Base-by-base conservation (phyloP, 352 stramenopile genomes). In the Phytophthora idaei region DNA sequence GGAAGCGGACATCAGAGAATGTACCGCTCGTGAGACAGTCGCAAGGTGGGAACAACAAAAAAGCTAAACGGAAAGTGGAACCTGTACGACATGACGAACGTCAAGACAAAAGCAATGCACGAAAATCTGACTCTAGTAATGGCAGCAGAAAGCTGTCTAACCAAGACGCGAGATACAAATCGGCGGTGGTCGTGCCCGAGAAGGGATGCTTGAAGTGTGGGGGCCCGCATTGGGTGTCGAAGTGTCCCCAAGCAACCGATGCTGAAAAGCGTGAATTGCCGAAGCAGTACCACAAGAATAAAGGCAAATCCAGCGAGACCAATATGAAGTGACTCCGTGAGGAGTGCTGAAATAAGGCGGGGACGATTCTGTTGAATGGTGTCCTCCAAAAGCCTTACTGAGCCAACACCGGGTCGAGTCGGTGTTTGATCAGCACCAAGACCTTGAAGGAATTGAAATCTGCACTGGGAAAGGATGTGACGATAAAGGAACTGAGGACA, bases 241-340 rank as follows among this genome's bases (percentile, higher is more conserved):
- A 46, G 12, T 58, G 57, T 31, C 47, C 57, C 2, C 14, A 52
- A 5, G 47, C 28, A 3, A 53, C 17, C 31, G 48, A 57, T 21
- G 36, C 36, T 9, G 47, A 65, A 2, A 57, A 58, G 17, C 17
- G 17, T 21, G 17, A 65, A 1, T 8, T 53, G 6, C 57, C 37
- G 7, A 57, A 53, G 39, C 5, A 64, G 25, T 51, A 39, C 32
- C 28, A 52, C 44, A 54, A 62, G n/a, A 48, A 27, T 9, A 53
- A 62, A 17, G 28, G 29, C 41, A 42, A 51, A n/a, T 51, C 53
- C 28, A 44, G 25, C 11, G 42, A 51, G 6, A 7, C 45, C 9
- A 54, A 54, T 5, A 52, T 59, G 57, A 64, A 64, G 21, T 29
- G 53, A 12, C 41, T 71, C 7, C 54, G 54, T 21, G 36, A 57